Percentiles rank a stretch among this genome's conserved stretches.
Evolutionary conservation across 2,329 filamentous ascomycete species (phyloP).

Genomic region (Trichoderma citrinoviride): DNA sequence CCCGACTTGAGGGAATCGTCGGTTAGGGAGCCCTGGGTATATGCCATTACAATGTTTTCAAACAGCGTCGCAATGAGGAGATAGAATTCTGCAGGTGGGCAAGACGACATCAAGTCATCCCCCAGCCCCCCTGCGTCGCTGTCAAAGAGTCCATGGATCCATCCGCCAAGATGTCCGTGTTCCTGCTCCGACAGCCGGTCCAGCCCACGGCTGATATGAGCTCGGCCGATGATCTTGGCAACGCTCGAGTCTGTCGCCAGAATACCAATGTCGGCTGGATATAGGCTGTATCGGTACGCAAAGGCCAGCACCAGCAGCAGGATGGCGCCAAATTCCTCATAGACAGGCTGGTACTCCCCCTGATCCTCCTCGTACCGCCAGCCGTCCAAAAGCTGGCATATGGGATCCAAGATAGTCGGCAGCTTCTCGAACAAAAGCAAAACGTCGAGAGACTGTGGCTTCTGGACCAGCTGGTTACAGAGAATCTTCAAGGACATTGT

Average conservation of each 20-base stretch:
- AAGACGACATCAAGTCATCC: slow-evolving; percentile 79
- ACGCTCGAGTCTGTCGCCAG: slow-evolving; percentile 63
- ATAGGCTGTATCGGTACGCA: slow-evolving; percentile 70
- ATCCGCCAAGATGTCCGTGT: slow-evolving; percentile 64
- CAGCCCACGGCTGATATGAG: slow-evolving; percentile 54
- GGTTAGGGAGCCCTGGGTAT: slow-evolving; percentile 61
- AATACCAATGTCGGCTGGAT: slow-evolving; percentile 61
- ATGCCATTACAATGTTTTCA: slow-evolving; percentile 69
- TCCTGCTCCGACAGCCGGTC: slow-evolving; percentile 64
- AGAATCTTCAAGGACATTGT: slow-evolving; percentile 77
- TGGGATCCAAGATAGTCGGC: slow-evolving; percentile 64
- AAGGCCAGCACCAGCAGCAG: slow-evolving; percentile 71
- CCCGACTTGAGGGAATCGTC: slow-evolving; percentile 72
- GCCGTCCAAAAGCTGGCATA: slow-evolving; percentile 72
- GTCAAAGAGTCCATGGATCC: slow-evolving; percentile 76
- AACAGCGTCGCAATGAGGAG: slow-evolving; percentile 74
- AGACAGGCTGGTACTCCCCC: slow-evolving; percentile 78
- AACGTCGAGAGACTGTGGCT: slow-evolving; percentile 69
- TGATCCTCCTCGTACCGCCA: slow-evolving; percentile 84
- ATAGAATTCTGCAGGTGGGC: slow-evolving; percentile 80
- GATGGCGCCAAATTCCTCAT: slow-evolving; percentile 80
- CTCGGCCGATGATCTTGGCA: slow-evolving; percentile 60
- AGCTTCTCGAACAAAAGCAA: slow-evolving; percentile 73
- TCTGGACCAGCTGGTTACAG: slow-evolving; percentile 70
- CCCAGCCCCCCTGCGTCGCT: slow-evolving; percentile 69